Percentiles rank a stretch among this genome's conserved stretches.
These are phyloP conservation scores for Exophiala xenobiotica DNA, from an alignment of 2,329 filamentous ascomycete species.

Conservation along the genomic window DNA sequence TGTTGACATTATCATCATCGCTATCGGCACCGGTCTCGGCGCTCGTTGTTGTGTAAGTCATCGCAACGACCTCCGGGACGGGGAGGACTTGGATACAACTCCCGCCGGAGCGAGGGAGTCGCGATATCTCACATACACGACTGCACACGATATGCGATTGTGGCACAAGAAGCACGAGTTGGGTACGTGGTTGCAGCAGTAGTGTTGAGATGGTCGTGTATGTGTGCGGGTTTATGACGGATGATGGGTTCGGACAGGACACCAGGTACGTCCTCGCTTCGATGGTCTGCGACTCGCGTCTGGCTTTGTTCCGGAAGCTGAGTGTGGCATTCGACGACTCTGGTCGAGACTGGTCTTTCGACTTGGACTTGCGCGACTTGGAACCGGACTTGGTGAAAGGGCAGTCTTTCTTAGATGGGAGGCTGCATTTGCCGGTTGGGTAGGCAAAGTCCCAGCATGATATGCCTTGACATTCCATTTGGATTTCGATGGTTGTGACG, in stretches of 20 bases:
- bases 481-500: not conserved
- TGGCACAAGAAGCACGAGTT: constrained; percentile 18
- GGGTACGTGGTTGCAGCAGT: constrained; percentile 12
- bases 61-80: constrained; percentile 7
- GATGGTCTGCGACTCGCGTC: too few relatives aligned
- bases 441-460: constrained; percentile 25
- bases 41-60: not conserved
- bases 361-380: not conserved
- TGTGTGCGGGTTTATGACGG: constrained; percentile 11
- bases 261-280: constrained; percentile 18
- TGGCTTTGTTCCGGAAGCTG: not conserved
- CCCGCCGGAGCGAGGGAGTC: constrained; percentile 9
- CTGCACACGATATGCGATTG: constrained; percentile 17
- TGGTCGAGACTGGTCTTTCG: not conserved
- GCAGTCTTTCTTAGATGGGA: not conserved
- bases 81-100: constrained; percentile 18
- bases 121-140: constrained; percentile 13
- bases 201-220: constrained; percentile 19
- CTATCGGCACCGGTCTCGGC: not conserved
- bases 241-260: constrained; percentile 7
- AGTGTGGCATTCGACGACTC: not conserved
- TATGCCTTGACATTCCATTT: constrained; percentile 14
- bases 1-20: not conserved
- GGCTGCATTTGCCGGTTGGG: constrained; percentile 9
- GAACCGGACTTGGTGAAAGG: constrained; percentile 5